These are phyloP conservation scores for Citrus sp. DNA, from an alignment of 345 rosid species.

Conservation along the genomic window DNA sequence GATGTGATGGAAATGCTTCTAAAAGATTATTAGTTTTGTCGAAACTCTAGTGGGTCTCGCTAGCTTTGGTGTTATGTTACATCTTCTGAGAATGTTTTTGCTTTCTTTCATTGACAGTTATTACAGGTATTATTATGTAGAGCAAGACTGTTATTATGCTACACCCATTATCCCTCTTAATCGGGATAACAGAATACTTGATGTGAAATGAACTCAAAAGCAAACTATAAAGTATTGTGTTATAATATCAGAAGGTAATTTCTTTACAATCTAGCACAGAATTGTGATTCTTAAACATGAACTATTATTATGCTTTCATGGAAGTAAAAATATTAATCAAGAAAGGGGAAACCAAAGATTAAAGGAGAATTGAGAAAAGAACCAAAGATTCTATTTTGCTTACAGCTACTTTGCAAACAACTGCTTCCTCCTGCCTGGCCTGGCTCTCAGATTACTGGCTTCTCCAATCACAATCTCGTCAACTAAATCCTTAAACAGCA, in stretches of 20 bases:
- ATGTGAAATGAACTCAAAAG: neutral
- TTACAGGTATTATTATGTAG: neutral
- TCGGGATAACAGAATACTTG: neutral
- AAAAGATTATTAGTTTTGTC: neutral
- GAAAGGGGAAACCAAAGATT: neutral
- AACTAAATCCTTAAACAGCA: conserved; percentile 79
- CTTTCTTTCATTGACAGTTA: neutral
- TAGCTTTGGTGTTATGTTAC: neutral
- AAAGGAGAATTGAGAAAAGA: neutral
- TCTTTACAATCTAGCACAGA: conserved; percentile 21
- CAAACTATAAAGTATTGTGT: conserved; percentile 17
- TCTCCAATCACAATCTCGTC: conserved; percentile 63
- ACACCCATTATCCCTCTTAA: neutral
- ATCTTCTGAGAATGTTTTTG: neutral
- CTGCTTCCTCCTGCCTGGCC: conserved; percentile 49
- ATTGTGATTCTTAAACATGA: conserved; percentile 13
- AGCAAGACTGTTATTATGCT: neutral
- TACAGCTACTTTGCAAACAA: conserved; percentile 48
- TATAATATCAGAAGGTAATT: conserved; percentile 17
- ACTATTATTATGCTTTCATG: conserved; percentile 25
- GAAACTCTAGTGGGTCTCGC: neutral
- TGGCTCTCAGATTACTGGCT: conserved; percentile 34
- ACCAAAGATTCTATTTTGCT: conserved; percentile 6
- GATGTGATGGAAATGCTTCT: too few relatives aligned
- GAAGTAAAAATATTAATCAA: neutral